Conservation (phyloP, 2,329 filamentous ascomycete genomes). For the Didymella lethalis region DNA sequence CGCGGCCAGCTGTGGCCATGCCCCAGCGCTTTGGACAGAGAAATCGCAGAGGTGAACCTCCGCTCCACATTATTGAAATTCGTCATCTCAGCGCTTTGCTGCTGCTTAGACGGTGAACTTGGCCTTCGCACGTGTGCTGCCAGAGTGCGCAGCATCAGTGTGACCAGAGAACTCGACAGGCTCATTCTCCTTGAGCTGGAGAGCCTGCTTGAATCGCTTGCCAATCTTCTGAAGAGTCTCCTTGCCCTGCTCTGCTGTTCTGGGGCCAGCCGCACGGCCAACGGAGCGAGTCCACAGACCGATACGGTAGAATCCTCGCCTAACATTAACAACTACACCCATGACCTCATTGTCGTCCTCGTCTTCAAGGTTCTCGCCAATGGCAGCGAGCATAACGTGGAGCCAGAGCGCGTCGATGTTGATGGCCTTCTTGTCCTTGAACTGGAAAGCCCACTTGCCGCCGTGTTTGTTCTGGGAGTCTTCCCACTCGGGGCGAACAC, state of each 20-base stretch:
- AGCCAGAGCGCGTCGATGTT: slow-evolving; percentile 97
- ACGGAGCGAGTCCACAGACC: slow-evolving; percentile 97
- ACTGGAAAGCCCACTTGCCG: slow-evolving; percentile 98
- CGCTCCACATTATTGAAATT: slow-evolving; percentile 2
- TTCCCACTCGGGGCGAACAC: slow-evolving; percentile 97
- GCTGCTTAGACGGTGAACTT: slow-evolving; percentile 80
- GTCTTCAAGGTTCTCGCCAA: slow-evolving; percentile 95
- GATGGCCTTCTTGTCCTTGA: slow-evolving; percentile 92
- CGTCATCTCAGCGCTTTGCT: neutral
- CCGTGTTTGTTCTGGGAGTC: slow-evolving; percentile 98
- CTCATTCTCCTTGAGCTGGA: slow-evolving; percentile 80
- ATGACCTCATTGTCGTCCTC: slow-evolving; percentile 97
- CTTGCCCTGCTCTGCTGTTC: slow-evolving; percentile 81
- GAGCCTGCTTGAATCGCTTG: slow-evolving; percentile 87
- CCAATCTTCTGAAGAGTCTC: slow-evolving; percentile 87
- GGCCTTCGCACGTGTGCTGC: slow-evolving; percentile 93
- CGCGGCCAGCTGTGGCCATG: slow-evolving; percentile 19
- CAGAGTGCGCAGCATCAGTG: slow-evolving; percentile 89
- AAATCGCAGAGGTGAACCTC: slow-evolving; percentile 15
- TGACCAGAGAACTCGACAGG: slow-evolving; percentile 94
- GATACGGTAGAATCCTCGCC: slow-evolving; percentile 97
- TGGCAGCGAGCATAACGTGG: slow-evolving; percentile 93
- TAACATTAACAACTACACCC: slow-evolving; percentile 98
- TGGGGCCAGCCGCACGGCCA: slow-evolving; percentile 78
- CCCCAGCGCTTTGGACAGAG: slow-evolving; percentile 13